A percentile compares a stretch with the other conserved stretches of the same genome.
phyloP scores from a whole-genome alignment of 176 grass and related monocot species.

The Metroxylon sagu region DNA sequence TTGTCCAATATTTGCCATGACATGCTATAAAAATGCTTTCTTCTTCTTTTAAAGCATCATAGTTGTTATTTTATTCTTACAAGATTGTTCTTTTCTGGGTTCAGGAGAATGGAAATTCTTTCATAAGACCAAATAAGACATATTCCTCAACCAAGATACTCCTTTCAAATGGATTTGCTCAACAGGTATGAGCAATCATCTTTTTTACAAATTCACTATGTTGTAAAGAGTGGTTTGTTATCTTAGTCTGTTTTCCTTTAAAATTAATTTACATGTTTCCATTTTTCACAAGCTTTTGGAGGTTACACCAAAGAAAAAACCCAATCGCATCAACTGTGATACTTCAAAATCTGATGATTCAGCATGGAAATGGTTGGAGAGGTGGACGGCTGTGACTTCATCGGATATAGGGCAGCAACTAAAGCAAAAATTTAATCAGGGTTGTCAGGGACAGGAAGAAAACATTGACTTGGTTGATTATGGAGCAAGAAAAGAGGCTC shows the following conservation, averaged over 20 bases:
- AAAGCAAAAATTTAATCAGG: not conserved
- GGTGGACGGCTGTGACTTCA: slow-evolving; percentile 20
- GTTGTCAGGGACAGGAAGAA: not conserved
- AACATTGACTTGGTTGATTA: not conserved
- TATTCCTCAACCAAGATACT: not conserved
- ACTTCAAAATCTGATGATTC: slow-evolving; percentile 1
- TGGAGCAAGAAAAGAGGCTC: not conserved
- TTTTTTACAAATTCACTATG: not conserved
- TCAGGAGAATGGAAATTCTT: not conserved
- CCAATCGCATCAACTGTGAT: too few species aligned
- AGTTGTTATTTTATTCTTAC: not conserved
- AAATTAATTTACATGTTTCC: too few species aligned
- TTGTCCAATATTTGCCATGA: too few species aligned
- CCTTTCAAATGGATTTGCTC: slow-evolving; percentile 17
- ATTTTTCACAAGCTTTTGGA: too few species aligned
- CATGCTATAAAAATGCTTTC: too few species aligned
- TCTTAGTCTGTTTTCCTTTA: too few species aligned
- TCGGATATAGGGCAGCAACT: not conserved
- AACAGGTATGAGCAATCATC: slow-evolving; percentile 8
- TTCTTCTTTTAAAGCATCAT: not conserved
- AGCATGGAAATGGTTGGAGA: slow-evolving; percentile 12
- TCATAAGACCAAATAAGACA: slow-evolving; percentile 4
- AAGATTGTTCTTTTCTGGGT: not conserved
- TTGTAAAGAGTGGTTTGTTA: too few species aligned
- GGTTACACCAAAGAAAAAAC: too few species aligned